These are phyloP conservation scores for Allomyces javanicus DNA, from an alignment of 192 early-diverging fungal species.

Conservation along the genomic window DNA sequence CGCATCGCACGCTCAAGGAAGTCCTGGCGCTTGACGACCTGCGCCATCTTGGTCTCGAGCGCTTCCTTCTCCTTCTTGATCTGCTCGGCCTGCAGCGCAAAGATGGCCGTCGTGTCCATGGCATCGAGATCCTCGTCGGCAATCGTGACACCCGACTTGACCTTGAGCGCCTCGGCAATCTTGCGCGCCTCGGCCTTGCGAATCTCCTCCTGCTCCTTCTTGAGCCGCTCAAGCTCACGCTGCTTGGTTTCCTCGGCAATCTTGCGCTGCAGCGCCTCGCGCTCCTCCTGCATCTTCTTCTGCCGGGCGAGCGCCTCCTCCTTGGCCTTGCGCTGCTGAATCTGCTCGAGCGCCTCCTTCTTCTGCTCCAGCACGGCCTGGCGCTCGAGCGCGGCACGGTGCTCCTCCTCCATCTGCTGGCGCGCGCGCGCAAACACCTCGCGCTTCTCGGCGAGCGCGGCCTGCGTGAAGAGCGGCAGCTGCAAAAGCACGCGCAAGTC, in stretches of 20 bases:
- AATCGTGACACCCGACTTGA: constrained; percentile 34
- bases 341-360: constrained; percentile 56
- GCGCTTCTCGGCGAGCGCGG: constrained; percentile 42
- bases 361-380: constrained; percentile 71
- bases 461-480: constrained; percentile 48
- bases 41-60: constrained; percentile 50
- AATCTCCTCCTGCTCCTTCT: constrained; percentile 56
- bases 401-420: constrained; percentile 58
- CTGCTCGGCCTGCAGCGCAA: constrained; percentile 71
- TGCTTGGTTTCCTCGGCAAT: constrained; percentile 64
- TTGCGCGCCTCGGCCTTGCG: constrained; percentile 64
- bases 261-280: constrained; percentile 60
- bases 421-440: constrained; percentile 50
- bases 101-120: constrained; percentile 55
- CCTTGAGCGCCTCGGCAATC: constrained; percentile 58
- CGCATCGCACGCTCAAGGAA: constrained; percentile 86
- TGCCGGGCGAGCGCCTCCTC: constrained; percentile 60
- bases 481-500: constrained; percentile 69
- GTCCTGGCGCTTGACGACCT: constrained; percentile 59
- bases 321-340: constrained; percentile 58
- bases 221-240: constrained; percentile 61
- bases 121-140: constrained; percentile 54
- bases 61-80: constrained; percentile 79
- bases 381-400: constrained; percentile 49
- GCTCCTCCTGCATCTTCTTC: constrained; percentile 49